Base-by-base conservation (phyloP, 129 eudicot genomes). In the Flaveria ramosissima region DNA sequence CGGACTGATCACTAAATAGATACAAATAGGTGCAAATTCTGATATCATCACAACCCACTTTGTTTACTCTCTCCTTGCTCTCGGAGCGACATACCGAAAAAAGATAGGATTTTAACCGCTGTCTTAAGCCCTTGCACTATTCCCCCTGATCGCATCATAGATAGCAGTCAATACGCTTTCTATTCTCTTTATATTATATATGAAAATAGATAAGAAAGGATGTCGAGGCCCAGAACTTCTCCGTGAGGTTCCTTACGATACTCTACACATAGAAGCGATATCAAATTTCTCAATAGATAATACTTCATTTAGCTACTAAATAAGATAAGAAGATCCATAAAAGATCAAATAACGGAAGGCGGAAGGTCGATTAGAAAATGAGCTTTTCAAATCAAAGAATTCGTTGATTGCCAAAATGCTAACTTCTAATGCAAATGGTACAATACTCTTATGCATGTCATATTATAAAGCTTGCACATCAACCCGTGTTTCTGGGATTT, bases 1-100 rank as follows among this genome's bases (percentile, higher is more conserved):
- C 15, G 39, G 67, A 23, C 39, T 60, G 67, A 60, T 60, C 67
- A 60, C 39, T 60, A 60, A 23, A 60, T 60, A 60, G 67, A 60
- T 60, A 60, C 15, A 60, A 60, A 60, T 23, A 24, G 19, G 68
- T 62, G 68, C 45, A 62, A 62, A 62, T 62, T 62, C 68, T 62
- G 2, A 26, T 45, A 62, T 62, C 68, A 62, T 45, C 68, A 62
- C 68, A 62, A 9, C 64, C 64, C 32, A 17, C 32, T 53, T 53
- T 53, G 24, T 53, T 53, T 59, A 26, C 30, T 26, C 30, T 26
- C 30, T 26, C 23, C 65, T 59, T 0, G 36, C 65, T 21, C 65
- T 26, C 30, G 3, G 30, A 2, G 9, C 26, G 24, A 12, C 27
- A 27, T 24, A 27, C 17, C 7, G 11, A 63, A 14, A 63, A 63